Base-by-base conservation (phyloP, 306 rosid genomes). In the Acacia crassicarpa region DNA sequence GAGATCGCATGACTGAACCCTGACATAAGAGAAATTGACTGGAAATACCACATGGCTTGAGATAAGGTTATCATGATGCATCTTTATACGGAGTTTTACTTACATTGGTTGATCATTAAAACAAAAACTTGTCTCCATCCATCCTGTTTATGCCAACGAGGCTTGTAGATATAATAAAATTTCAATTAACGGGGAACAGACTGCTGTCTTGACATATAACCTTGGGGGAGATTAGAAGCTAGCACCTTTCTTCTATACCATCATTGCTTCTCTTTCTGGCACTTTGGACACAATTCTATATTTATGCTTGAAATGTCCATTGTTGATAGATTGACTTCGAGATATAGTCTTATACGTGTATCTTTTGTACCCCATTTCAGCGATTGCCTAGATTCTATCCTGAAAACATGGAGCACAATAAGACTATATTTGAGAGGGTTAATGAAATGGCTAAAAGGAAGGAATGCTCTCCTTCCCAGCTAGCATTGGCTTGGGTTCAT, bases 391-490 rank as follows among this genome's bases (percentile, higher is more conserved):
- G 95, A 73, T 91, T 89, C 69, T 89, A 80, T 78, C 70, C 86
- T 2, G 91, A 90, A 85, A 93, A 93, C 74, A 19, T 93, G 41
- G 87, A 86, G 81, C 87, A 89, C 12, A 93, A 93, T 61, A 81
- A 90, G 69, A 80, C 30, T 5, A 75, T 93, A 82, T 94, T 88
- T 22, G 94, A 92, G 77, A 80, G 49, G 53, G 85, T 94, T 17
- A 89, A 65, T 19, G 96, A 83, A 38, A 51, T 94, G 70, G 97
- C 97, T 43, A 27, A 86, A 67, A 87, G 79, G 82, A 92, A 90
- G 48, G 92, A 88, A 8, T 92, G 94, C 83, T 89, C 92, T 20
- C 78, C 92, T 1, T 44, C 97, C 20, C 94, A 90, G 69, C 89
- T 49, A 16, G 56, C 56, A 49, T 17, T 49, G 56, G 56, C 56